phyloP scores from a whole-genome alignment of 768 basidiomycete genomes.

The Steccherinum ochraceum region DNA sequence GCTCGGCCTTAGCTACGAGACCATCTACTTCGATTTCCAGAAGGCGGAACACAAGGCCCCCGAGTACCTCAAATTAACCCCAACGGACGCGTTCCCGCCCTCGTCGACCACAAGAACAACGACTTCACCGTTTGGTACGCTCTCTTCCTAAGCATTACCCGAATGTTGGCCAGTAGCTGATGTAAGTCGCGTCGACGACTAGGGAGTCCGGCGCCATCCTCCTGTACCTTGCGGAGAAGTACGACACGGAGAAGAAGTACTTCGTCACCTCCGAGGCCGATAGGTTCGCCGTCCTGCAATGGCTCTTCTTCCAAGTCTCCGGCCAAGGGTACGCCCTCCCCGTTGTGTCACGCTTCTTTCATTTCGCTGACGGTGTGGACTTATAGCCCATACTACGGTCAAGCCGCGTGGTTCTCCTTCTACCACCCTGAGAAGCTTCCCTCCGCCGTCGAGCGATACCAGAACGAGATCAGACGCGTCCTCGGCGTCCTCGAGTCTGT shows the following conservation, averaged over 20 bases:
- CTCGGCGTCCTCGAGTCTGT: constrained; percentile 13
- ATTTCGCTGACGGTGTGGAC: neutral
- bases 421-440: constrained; percentile 19
- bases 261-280: constrained; percentile 11
- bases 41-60: constrained; percentile 11
- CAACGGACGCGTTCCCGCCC: constrained; percentile 24
- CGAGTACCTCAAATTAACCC: constrained; percentile 12
- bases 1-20: constrained; percentile 12
- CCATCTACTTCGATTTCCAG: constrained; percentile 8
- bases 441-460: constrained; percentile 16
- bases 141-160: too few relatives aligned
- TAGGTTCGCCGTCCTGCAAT: constrained; percentile 24
- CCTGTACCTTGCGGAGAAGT: constrained; percentile 36
- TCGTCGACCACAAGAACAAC: constrained; percentile 18
- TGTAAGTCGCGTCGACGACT: too few relatives aligned
- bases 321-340: constrained; percentile 21
- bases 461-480: constrained; percentile 17
- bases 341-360: neutral
- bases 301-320: constrained; percentile 38
- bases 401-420: constrained; percentile 13
- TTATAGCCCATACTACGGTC: constrained; percentile 13
- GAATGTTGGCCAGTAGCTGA: too few relatives aligned
- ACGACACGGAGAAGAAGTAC: constrained; percentile 36
- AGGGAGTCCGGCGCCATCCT: constrained; percentile 35
- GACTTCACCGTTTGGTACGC: constrained; percentile 22